A percentile compares a stretch with the other conserved stretches of the same genome.
Evolutionary conservation across 306 rosid species (phyloP).

Genomic region (Purshia tridentata): DNA sequence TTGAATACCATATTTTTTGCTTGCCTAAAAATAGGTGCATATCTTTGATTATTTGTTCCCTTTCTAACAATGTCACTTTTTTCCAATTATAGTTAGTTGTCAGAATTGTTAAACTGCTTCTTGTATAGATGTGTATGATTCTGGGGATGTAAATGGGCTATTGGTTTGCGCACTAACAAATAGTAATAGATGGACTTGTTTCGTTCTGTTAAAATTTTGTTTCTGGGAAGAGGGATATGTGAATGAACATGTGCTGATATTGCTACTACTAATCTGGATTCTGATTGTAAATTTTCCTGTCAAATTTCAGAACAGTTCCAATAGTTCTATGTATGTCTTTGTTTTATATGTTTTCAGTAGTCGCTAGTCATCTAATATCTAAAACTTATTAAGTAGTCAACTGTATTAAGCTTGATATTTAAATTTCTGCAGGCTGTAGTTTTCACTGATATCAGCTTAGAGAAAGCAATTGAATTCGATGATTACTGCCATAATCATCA

Average conservation of each 20-base stretch:
- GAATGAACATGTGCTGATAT: background rate
- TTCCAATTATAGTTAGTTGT: background rate
- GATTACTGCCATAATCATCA: conserved; percentile 27
- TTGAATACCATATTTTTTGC: background rate
- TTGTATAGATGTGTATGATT: background rate
- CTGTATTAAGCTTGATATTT: background rate
- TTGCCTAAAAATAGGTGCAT: background rate
- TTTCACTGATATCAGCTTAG: conserved; percentile 28
- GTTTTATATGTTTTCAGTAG: background rate
- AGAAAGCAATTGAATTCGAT: conserved; percentile 28
- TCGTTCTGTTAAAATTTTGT: background rate
- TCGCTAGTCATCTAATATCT: too few species aligned
- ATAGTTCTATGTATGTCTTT: background rate
- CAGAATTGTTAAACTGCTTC: background rate
- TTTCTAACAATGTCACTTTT: background rate
- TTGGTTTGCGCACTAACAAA: background rate
- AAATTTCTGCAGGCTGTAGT: conserved; percentile 26
- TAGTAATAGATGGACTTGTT: background rate
- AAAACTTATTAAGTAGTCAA: background rate
- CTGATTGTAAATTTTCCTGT: background rate
- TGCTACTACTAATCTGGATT: background rate
- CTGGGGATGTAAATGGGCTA: background rate
- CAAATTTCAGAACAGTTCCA: background rate
- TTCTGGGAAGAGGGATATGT: conserved; percentile 1
- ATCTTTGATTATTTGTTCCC: background rate